These are phyloP conservation scores for Xerocomus alliaceus DNA, from an alignment of 1,284 basidiomycete genomes.

Conservation along the genomic window DNA sequence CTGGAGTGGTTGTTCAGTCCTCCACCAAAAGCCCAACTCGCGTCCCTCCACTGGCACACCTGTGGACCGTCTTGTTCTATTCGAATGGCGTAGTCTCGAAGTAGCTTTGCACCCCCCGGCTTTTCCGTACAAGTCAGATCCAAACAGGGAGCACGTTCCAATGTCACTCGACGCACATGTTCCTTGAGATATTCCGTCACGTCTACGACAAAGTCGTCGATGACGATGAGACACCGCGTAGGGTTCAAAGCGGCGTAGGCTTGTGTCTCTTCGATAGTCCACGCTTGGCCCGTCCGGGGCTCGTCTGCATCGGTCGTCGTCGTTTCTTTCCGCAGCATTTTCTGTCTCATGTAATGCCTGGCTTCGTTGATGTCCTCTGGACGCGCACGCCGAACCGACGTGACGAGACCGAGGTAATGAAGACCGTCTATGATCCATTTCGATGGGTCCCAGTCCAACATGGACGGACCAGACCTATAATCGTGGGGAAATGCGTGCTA, in stretches of 20 bases:
- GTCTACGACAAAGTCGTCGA: constrained; percentile 11
- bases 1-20: constrained; percentile 22
- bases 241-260: neutral
- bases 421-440: constrained; percentile 77
- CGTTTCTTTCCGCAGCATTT: neutral
- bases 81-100: constrained; percentile 2
- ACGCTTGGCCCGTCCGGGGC: constrained; percentile 1
- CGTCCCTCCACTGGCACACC: constrained; percentile 10
- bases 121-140: constrained; percentile 1
- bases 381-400: constrained; percentile 60
- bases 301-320: neutral
- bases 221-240: constrained; percentile 2
- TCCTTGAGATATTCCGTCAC: constrained; percentile 7
- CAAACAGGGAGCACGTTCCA: neutral
- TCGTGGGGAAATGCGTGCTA: constrained; percentile 83
- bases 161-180: constrained; percentile 5
- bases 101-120: constrained; percentile 8
- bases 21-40: constrained; percentile 18
- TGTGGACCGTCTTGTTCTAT: neutral
- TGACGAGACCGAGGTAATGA: constrained; percentile 59
- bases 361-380: constrained; percentile 57
- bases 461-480: constrained; percentile 68
- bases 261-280: constrained; percentile 9
- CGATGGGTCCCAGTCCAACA: constrained; percentile 78
- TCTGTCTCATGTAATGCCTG: constrained; percentile 10